A percentile compares a stretch with the other conserved stretches of the same genome.
These are phyloP conservation scores for Arthromyces matolae DNA, from an alignment of 768 basidiomycete genomes.

Conservation along the genomic window DNA sequence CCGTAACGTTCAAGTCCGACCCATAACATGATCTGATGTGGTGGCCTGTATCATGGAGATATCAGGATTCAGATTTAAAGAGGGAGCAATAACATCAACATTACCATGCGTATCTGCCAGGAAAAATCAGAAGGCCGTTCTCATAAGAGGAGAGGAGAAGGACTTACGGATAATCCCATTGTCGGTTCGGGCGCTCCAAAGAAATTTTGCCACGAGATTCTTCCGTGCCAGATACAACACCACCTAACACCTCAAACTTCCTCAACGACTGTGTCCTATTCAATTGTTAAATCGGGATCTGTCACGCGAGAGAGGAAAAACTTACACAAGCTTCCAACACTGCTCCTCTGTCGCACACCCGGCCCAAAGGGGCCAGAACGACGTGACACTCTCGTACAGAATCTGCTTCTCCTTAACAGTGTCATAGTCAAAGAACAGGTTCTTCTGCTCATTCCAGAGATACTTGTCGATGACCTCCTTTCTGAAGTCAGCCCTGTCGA, in stretches of 20 bases:
- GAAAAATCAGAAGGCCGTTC: conserved; percentile 10
- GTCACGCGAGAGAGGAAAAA: conserved; percentile 17
- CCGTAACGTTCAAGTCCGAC: conserved; percentile 96
- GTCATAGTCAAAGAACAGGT: conserved; percentile 95
- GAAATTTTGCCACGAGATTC: conserved; percentile 95
- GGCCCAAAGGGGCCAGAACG: conserved; percentile 96
- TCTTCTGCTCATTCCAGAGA: conserved; percentile 95
- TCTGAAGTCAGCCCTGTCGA: conserved; percentile 80
- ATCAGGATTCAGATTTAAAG: conserved; percentile 11
- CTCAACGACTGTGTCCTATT: conserved; percentile 76
- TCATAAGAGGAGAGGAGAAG: conserved; percentile 7
- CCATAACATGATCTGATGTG: conserved; percentile 99
- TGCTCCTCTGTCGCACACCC: conserved; percentile 97
- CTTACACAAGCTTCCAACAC: conserved; percentile 88
- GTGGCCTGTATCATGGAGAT: conserved; percentile 56
- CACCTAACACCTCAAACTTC: conserved; percentile 96
- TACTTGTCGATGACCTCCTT: conserved; percentile 87
- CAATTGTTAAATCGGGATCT: conserved; percentile 17
- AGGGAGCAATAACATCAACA: conserved; percentile 1
- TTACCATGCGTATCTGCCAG: conserved; percentile 66
- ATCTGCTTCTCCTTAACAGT: conserved; percentile 88
- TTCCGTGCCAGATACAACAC: conserved; percentile 94
- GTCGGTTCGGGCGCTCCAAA: conserved; percentile 92
- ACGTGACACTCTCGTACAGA: conserved; percentile 94
- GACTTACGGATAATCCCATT: conserved; percentile 96